Conservation (phyloP, 73 alveolate species). For the Paramecium pentaurelia region DNA sequence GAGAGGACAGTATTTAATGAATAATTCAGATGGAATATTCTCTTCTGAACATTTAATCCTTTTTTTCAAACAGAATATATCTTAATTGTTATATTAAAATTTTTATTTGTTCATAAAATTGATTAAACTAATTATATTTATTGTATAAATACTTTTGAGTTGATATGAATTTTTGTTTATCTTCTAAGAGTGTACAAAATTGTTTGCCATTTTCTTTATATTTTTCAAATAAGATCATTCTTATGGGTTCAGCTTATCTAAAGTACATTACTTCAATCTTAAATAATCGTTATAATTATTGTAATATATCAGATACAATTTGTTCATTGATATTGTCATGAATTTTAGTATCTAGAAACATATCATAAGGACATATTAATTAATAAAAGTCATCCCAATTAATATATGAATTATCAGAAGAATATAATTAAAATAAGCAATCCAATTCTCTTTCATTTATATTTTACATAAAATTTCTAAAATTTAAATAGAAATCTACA, state of each 20-base stretch:
- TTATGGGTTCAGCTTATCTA: background rate
- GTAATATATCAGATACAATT: background rate
- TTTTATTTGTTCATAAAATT: background rate
- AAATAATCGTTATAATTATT: background rate
- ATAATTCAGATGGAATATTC: background rate
- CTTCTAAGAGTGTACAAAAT: background rate
- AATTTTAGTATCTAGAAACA: background rate
- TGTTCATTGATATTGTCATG: background rate
- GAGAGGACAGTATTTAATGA: background rate
- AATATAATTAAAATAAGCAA: background rate
- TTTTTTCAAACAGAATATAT: background rate
- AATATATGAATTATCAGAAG: background rate
- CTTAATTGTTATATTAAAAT: background rate
- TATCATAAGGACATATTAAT: background rate
- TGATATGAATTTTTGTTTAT: background rate
- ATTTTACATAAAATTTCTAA: background rate
- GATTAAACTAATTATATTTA: background rate
- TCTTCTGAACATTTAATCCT: background rate
- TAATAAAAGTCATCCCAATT: slow-evolving; percentile 4
- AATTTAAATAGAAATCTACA: background rate
- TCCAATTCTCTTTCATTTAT: background rate
- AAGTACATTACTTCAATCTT: background rate
- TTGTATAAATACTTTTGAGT: background rate
- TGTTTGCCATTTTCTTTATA: slow-evolving; percentile 28
- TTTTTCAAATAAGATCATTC: slow-evolving; percentile 20